A percentile compares a stretch with the other conserved stretches of the same genome.
These are phyloP conservation scores for Lasiodiplodia citricola DNA, from an alignment of 2,329 filamentous ascomycete species.

Conservation along the genomic window DNA sequence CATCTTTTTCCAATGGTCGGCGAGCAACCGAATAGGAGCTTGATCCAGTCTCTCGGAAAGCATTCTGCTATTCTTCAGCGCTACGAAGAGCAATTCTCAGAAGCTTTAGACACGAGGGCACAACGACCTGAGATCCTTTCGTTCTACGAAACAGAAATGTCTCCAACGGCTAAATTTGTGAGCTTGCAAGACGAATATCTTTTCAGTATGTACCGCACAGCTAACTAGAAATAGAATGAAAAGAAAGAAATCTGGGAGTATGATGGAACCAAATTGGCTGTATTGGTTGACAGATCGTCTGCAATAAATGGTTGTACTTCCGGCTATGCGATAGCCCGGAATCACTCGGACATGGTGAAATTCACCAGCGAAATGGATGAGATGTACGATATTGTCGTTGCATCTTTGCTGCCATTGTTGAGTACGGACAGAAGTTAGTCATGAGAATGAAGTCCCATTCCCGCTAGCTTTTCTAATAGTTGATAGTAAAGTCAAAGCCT, in stretches of 20 bases:
- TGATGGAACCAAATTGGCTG: not conserved
- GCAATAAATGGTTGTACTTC: not conserved
- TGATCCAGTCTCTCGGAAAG: not conserved
- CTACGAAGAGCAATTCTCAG: not conserved
- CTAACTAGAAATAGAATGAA: not conserved
- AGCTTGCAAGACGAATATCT: not conserved
- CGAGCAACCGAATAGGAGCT: not conserved
- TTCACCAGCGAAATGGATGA: not conserved
- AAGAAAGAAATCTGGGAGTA: not conserved
- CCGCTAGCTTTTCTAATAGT: not conserved
- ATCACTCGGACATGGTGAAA: slow-evolving; percentile 4
- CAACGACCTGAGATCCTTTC: not conserved
- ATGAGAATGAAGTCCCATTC: not conserved
- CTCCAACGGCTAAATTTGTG: not conserved
- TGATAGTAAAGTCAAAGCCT: not conserved
- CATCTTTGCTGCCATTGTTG: not conserved
- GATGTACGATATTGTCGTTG: not conserved
- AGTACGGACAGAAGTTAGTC: not conserved
- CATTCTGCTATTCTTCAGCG: not conserved
- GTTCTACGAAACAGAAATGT: slow-evolving; percentile 6
- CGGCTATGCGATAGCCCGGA: not conserved
- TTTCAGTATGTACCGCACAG: not conserved
- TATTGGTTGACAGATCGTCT: not conserved
- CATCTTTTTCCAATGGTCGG: not conserved
- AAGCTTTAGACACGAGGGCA: not conserved